Evolutionary conservation across 129 eudicot genomes (phyloP), one percentile per base, ranked within the genome.

Genomic region (Calendula officinalis): DNA sequence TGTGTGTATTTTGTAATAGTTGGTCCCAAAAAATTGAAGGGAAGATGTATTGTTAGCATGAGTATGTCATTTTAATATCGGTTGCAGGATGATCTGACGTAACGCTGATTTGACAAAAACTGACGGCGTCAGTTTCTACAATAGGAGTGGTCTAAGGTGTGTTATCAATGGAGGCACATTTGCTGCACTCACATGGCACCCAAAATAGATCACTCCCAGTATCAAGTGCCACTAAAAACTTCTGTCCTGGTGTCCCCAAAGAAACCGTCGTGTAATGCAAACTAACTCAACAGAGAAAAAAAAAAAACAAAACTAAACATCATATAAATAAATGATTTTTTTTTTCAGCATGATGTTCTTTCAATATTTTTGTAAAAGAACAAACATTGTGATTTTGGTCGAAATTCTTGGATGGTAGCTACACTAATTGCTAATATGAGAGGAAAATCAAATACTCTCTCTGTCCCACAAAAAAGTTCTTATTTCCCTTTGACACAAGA

Each of bases 221-320:
- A 78, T 89, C 96, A 66, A 89, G 89, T 15, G 97, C 97, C 88
- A 85, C 97, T 71, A 85, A 68, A 77, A 89, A 85, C 85, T 83
- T 85, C 80, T 52, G 64, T 15, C 80, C 90, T 7, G 97, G 97
- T 12, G 90, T 85, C 60, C 97, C 97, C 80, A 89, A 42, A 8
- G 87, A 77, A 70, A 89, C 84, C 45, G 75, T 81, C 10, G 95
- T 77, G 75, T 89, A 89, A 75, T 89, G 95, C 91, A 89, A 86
- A 67, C 97, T 89, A 42, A 73, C 72, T 56, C n/a, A 47, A 56
- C 60, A 45, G 1, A 59, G 16, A 59, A 60, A 46, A 55, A 10
- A n/a, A n/a, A n/a, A n/a, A n/a, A n/a, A n/a, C n/a, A n/a, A n/a
- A n/a, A n/a, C n/a, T n/a, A n/a, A n/a, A n/a, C n/a, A 55, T 32